A percentile compares a stretch with the other conserved stretches of the same genome.
Conservation (phyloP, 2,329 filamentous ascomycete genomes). For the Aspergillus ochraceoroseus region DNA sequence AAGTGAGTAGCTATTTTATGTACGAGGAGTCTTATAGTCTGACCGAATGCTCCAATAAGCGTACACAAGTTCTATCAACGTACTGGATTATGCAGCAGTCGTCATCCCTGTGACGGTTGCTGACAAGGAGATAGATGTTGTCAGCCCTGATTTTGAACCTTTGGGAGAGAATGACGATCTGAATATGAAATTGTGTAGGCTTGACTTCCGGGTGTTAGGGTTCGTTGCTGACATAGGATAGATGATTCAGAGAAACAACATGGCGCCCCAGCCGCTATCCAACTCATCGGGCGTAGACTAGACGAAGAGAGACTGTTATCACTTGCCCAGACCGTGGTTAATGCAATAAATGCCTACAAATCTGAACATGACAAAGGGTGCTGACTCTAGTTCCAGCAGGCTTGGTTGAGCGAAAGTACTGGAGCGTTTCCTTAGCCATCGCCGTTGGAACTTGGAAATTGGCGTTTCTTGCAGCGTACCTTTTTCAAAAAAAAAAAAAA, state of each 20-base stretch:
- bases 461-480: too few species aligned
- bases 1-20: constrained; percentile 2
- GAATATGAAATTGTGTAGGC: constrained; percentile 8
- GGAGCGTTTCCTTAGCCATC: too few species aligned
- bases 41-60: constrained; percentile 3
- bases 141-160: constrained; percentile 4
- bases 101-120: constrained; percentile 10
- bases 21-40: background rate
- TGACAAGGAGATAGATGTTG: constrained; percentile 6
- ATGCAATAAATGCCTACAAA: constrained; percentile 9
- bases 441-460: too few species aligned
- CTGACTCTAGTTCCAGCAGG: constrained; percentile 2
- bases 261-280: constrained; percentile 9
- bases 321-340: constrained; percentile 9
- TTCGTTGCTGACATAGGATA: background rate
- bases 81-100: constrained; percentile 8
- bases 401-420: background rate
- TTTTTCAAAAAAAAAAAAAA: too few species aligned
- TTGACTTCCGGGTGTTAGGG: background rate
- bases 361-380: background rate
- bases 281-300: constrained; percentile 9
- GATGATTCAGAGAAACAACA: constrained; percentile 9
- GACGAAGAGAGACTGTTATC: constrained; percentile 11
- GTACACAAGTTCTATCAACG: constrained; percentile 9
- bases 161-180: constrained; percentile 3